These are phyloP conservation scores for Fraxinus angustifolia DNA, from an alignment of 305 asterid species.

Conservation along the genomic window DNA sequence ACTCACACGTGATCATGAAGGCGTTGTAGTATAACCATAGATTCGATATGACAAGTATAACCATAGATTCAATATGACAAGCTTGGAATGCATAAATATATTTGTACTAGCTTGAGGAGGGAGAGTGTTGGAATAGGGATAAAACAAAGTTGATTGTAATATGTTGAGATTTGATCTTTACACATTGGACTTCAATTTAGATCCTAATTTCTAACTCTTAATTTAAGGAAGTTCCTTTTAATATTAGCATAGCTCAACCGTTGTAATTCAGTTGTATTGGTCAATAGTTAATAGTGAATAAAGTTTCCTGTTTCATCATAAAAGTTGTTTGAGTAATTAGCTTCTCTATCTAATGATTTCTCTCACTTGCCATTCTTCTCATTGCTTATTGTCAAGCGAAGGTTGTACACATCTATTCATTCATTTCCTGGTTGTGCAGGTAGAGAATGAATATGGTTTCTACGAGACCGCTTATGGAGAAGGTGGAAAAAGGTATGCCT, in stretches of 20 bases:
- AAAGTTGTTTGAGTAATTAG: constrained; percentile 13
- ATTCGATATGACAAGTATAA: not conserved
- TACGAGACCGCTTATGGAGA: constrained; percentile 85
- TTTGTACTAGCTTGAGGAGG: not conserved
- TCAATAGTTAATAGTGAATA: not conserved
- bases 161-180: not conserved
- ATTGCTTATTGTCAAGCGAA: constrained; percentile 13
- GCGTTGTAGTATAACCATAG: not conserved
- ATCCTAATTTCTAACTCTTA: not conserved
- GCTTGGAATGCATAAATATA: not conserved
- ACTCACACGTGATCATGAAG: not conserved
- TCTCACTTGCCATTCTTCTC: not conserved
- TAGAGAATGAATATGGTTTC: constrained; percentile 88
- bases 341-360: constrained; percentile 5
- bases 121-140: not conserved
- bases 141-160: not conserved
- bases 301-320: not conserved
- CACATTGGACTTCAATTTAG: not conserved
- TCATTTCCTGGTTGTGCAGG: constrained; percentile 42
- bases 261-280: not conserved
- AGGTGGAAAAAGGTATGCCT: constrained; percentile 82
- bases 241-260: not conserved
- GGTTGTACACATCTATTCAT: not conserved
- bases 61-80: not conserved
- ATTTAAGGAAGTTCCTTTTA: not conserved